Base-by-base conservation (phyloP, 768 basidiomycete species). In the Lactarius quietus region DNA sequence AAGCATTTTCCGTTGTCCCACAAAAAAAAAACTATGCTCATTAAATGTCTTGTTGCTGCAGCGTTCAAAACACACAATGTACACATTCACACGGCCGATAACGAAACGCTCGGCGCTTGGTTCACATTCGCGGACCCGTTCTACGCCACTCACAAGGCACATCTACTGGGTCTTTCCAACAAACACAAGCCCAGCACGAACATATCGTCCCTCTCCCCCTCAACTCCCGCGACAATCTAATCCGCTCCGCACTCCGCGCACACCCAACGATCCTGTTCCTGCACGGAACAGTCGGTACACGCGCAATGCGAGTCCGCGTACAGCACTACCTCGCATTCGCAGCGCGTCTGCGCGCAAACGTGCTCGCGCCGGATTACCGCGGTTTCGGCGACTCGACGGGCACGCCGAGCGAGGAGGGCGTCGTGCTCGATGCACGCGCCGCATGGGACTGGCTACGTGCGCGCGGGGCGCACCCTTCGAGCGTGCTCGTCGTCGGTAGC, bases 321-420 rank as follows among this genome's bases (percentile, higher is more conserved):
- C 80, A 80, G 20, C 81, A 86, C 35, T 93, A 93, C 72, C 76
- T 80, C 26, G 80, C 83, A 0, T 87, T 88, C 70, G 82, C 90
- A 0, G 82, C 86, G 1, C 83, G 88, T 0, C 77, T 92, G 9
- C 78, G 79, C 15, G 83, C 84, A 23, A 95, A 95, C 74, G 88
- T 97, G 12, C 78, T 98, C 31, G 86, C 86, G 1, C 85, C 94
- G 41, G 96, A 98, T 76, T 98, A 98, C 74, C 85, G 95, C 58
- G 95, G 95, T 1, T 98, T 90, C 72, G 96, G 80, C 0, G 95
- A 98, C 72, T 95, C 93, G 57, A 82, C 84, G 1, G 93, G 93
- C 0, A 75, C 75, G 0, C 96, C 96, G 0, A 87, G 83, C 29
- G 89, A 95, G 74, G 75, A 74, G 15, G 96, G 95, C 0, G 78